Evolutionary conservation across 108 stramenopile genomes (phyloP).

Genomic region (Fistulifera pelliculosa): DNA sequence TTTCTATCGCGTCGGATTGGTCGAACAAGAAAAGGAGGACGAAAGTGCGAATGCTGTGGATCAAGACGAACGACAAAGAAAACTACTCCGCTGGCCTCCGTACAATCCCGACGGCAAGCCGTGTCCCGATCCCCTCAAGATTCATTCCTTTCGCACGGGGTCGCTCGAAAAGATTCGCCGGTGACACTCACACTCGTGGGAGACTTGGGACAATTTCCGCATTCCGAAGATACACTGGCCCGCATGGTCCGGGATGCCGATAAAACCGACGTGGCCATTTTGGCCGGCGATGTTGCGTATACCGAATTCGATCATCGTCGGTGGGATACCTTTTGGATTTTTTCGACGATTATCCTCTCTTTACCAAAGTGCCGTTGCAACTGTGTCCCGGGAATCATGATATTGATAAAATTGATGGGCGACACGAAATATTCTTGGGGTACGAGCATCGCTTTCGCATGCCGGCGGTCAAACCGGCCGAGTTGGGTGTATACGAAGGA

Average conservation of each 20-base stretch:
- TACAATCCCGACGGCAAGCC: slow-evolving; percentile 21
- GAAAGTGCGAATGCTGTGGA: neutral
- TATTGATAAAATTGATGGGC: slow-evolving; percentile 49
- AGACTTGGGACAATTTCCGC: slow-evolving; percentile 40
- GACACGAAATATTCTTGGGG: slow-evolving; percentile 47
- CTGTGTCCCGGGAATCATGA: slow-evolving; percentile 48
- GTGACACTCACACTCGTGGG: slow-evolving; percentile 36
- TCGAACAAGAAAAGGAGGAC: neutral
- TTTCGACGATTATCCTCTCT: slow-evolving; percentile 45
- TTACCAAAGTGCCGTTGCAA: slow-evolving; percentile 37
- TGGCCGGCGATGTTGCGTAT: slow-evolving; percentile 80
- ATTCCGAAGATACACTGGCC: slow-evolving; percentile 29
- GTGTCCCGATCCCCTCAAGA: slow-evolving; percentile 20
- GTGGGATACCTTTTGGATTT: slow-evolving; percentile 86
- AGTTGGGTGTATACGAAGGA: slow-evolving; percentile 38
- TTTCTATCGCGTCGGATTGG: slow-evolving; percentile 30
- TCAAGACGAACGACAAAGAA: too few species aligned
- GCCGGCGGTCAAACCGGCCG: slow-evolving; percentile 56
- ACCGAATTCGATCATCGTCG: slow-evolving; percentile 48
- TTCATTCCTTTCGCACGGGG: slow-evolving; percentile 29
- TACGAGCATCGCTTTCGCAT: slow-evolving; percentile 77
- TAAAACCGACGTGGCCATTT: slow-evolving; percentile 37
- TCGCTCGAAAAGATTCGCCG: slow-evolving; percentile 2
- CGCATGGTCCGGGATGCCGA: slow-evolving; percentile 18
- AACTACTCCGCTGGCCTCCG: slow-evolving; percentile 9